Base-by-base conservation (phyloP, 306 rosid genomes). In the Corylus avellana region DNA sequence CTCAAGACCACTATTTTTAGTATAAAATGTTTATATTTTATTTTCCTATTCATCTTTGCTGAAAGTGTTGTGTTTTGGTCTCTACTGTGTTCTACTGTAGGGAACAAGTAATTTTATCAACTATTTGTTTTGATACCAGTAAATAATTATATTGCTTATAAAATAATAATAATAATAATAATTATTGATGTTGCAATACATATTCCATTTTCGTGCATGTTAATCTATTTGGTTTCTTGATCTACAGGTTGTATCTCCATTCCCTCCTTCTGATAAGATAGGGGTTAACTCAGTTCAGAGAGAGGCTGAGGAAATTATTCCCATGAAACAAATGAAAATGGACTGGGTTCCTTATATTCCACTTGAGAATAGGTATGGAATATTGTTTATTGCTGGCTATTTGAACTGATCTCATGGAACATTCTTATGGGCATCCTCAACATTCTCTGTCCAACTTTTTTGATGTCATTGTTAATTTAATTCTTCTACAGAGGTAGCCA, bases 251-350 rank as follows among this genome's bases (percentile, higher is more conserved):
- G 94, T 88, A 66, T 92, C 98, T 35, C 97, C 97, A 61, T 91
- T 89, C 56, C 98, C 97, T 4, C 98, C 97, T 46, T 94, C 97
- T 70, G 91, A 88, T 83, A 89, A 94, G 84, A 92, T 94, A 57
- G 98, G 97, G 74, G 87, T 94, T 46, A 88, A 91, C 85, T 94
- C 97, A 4, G 98, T 94, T 81, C 98, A 94, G 84, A 91, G 97
- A 77, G 97, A 92, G 85, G 84, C 86, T 39, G 97, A 94, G 85
- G 97, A 92, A 84, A 91, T 92, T 48, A 82, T 94, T 75, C 98
- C 98, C 75, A 92, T 94, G 98, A 94, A 91, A 75, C 92, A 89
- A 83, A 94, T 94, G 98, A 94, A 94, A 84, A 94, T 94, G 98
- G 98, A 90, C 61, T 94, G 97, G 98, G 89, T 94, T 81, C 98